Conservation (phyloP, 2,329 filamentous ascomycete species). For the Zymoseptoria crescenta region DNA sequence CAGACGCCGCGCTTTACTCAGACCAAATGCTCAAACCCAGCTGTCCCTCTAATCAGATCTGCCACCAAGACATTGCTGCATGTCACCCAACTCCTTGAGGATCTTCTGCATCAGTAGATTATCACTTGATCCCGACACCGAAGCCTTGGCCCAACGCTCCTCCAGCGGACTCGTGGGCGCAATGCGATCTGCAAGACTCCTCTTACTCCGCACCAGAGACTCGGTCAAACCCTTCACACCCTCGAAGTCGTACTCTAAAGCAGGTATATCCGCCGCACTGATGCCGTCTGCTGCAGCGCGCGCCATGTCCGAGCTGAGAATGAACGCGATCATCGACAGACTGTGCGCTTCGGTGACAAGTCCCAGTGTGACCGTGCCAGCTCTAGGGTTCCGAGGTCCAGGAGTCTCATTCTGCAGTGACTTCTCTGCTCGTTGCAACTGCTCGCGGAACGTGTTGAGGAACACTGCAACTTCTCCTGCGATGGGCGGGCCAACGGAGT, state of each 20-base stretch:
- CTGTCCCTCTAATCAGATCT: neutral
- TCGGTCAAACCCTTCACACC: conserved; percentile 74
- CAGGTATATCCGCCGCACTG: conserved; percentile 55
- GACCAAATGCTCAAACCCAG: neutral
- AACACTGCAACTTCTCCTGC: conserved; percentile 80
- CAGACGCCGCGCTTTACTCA: neutral
- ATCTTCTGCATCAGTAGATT: conserved; percentile 70
- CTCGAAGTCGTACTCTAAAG: conserved; percentile 66
- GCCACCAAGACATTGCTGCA: conserved; percentile 35
- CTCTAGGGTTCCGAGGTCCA: conserved; percentile 33
- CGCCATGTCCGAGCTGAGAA: conserved; percentile 59
- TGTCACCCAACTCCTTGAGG: conserved; percentile 57
- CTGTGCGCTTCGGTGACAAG: conserved; percentile 72
- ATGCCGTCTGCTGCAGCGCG: conserved; percentile 56
- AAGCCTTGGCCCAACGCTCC: conserved; percentile 48
- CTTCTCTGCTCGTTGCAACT: conserved; percentile 64
- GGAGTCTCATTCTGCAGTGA: conserved; percentile 57
- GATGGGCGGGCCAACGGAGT: conserved; percentile 70
- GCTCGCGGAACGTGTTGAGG: conserved; percentile 77
- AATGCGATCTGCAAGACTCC: conserved; percentile 63
- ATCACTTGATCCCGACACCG: conserved; percentile 33
- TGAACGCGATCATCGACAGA: conserved; percentile 64
- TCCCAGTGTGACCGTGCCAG: conserved; percentile 61
- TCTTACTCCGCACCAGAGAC: conserved; percentile 58
- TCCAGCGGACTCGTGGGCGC: conserved; percentile 67